Evolutionary conservation across 2,329 filamentous ascomycete species (phyloP).

Genomic region (Ploettnerulaceae sp.): DNA sequence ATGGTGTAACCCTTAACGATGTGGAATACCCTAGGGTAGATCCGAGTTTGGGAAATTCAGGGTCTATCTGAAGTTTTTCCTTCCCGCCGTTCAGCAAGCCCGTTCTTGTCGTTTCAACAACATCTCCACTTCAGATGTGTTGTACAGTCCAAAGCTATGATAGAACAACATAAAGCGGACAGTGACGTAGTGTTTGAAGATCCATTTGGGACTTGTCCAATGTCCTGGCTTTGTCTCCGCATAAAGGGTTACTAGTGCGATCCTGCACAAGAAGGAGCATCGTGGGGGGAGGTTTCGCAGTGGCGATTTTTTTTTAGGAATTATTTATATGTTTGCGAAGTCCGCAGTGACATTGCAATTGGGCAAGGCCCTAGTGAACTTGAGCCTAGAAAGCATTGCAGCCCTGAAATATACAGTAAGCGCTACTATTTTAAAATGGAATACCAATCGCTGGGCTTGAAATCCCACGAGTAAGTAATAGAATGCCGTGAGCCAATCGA

Average conservation of each 20-base stretch:
- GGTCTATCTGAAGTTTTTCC: background rate
- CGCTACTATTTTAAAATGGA: too few relatives aligned
- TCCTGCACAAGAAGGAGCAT: background rate
- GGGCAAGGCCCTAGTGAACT: too few relatives aligned
- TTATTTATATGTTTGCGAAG: background rate
- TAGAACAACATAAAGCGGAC: background rate
- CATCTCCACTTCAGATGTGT: background rate
- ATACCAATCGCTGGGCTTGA: background rate
- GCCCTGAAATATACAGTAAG: too few relatives aligned
- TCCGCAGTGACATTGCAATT: slow-evolving; percentile 1
- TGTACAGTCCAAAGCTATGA: background rate
- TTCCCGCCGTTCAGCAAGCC: background rate
- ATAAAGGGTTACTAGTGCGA: background rate
- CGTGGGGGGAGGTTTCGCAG: slow-evolving; percentile 2
- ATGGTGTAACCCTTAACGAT: background rate
- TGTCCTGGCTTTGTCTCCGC: background rate
- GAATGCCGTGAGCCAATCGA: too few relatives aligned
- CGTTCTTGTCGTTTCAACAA: background rate
- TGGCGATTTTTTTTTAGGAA: background rate
- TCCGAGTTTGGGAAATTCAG: background rate
- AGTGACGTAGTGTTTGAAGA: background rate
- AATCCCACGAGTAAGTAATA: background rate
- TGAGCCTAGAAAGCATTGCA: too few relatives aligned
- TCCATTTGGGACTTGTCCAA: slow-evolving; percentile 1
- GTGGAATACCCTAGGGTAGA: background rate